Conservation (phyloP, 139 green algal species). For the Coccomyxa sp. region DNA sequence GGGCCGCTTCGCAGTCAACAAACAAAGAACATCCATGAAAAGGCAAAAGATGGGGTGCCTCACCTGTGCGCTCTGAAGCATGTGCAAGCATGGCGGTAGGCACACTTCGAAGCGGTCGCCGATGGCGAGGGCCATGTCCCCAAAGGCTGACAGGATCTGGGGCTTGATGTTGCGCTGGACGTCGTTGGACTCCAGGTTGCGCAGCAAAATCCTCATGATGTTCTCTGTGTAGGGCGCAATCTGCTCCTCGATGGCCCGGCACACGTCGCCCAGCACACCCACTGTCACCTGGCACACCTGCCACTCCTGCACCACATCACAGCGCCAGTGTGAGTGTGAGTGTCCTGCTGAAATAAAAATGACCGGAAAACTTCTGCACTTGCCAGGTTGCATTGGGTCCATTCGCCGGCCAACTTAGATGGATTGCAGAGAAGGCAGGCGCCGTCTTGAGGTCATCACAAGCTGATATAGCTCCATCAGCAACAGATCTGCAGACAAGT, state of each 20-base stretch:
- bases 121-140: conserved; percentile 90
- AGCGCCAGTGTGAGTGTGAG: not conserved
- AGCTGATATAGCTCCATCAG: too few species aligned
- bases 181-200: conserved; percentile 47
- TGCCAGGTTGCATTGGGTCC: not conserved
- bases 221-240: conserved; percentile 81
- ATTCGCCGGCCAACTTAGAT: not conserved
- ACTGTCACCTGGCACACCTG: conserved; percentile 81
- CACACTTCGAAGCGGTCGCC: conserved; percentile 85
- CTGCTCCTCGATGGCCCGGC: conserved; percentile 70
- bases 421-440: not conserved
- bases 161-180: conserved; percentile 95
- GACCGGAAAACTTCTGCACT: not conserved
- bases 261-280: conserved; percentile 88
- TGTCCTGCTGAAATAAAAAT: not conserved
- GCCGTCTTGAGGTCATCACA: not conserved
- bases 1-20: too few species aligned
- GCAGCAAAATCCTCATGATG: conserved; percentile 66
- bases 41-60: not conserved
- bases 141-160: conserved; percentile 87
- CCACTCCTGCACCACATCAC: conserved; percentile 42
- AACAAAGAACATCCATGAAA: too few species aligned
- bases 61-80: conserved; percentile 73
- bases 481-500: too few species aligned
- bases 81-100: conserved; percentile 70